phyloP scores from a whole-genome alignment of 371 early-diverging fungal species.

The Mucor velutinosus region DNA sequence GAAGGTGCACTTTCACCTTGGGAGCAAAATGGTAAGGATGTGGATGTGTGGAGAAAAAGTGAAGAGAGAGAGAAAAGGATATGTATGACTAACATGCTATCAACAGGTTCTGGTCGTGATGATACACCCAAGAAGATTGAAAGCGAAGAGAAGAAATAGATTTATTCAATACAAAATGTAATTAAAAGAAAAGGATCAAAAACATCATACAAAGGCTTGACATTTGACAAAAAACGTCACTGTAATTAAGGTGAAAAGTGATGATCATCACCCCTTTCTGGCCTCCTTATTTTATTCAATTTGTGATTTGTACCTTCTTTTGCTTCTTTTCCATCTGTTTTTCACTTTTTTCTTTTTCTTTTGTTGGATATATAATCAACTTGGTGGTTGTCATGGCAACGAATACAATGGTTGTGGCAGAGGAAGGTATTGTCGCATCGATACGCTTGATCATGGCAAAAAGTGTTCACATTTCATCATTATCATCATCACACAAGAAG shows the following conservation, averaged over 20 bases:
- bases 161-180: constrained; percentile 16
- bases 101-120: constrained; percentile 49
- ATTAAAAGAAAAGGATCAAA: background rate
- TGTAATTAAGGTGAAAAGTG: background rate
- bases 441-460: background rate
- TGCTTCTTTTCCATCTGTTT: background rate
- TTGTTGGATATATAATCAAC: background rate
- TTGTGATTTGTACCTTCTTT: constrained; percentile 1
- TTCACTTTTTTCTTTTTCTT: background rate
- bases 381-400: background rate
- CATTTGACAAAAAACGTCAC: background rate
- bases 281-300: background rate
- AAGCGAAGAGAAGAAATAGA: constrained; percentile 42
- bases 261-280: background rate
- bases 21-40: constrained; percentile 76
- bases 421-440: background rate
- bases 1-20: constrained; percentile 85
- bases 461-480: background rate
- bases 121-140: constrained; percentile 50
- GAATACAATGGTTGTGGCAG: background rate
- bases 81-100: background rate
- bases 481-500: background rate
- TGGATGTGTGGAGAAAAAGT: too few relatives aligned
- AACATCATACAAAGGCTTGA: background rate
- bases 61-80: background rate